Base-by-base conservation (phyloP, 176 grass and related monocot species). In the Aegilops speltoides region DNA sequence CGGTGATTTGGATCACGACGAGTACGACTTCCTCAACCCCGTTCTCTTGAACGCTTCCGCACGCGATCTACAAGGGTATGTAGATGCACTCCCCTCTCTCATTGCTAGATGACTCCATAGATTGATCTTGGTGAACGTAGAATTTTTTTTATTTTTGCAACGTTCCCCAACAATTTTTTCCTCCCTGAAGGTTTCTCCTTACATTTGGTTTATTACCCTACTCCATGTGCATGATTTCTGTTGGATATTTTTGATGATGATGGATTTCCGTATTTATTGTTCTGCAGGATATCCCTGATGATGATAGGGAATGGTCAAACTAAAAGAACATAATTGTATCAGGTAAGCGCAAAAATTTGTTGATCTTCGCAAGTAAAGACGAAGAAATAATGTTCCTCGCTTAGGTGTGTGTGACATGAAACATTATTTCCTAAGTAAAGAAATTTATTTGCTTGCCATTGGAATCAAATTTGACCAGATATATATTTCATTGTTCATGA, bases 271-370 rank as follows among this genome's bases (percentile, higher is more conserved):
- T 48, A 48, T 14, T 48, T 61, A 60, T 41, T 71, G 16, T 34
- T 38, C 85, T 74, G 54, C 80, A 89, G 88, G 89, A 73, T 64
- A 90, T 82, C 37, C 76, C 64, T 61, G 59, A 78, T 9, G 38
- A 88, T 78, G 88, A 86, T 19, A 72, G 25, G 19, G 87, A 81
- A 19, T 79, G 84, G 62, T 13, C 81, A 4, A 86, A 84, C 61
- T 83, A 89, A 52, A 87, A 83, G 33, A 68, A 90, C 62, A 84
- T 81, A 22, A 84, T 92, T 80, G 50, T 82, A 64, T 89, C 90
- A 86, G 90, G 93, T 91, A 76, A 68, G 69, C 64, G 68, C 20
- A 20, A 33, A 48, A 54, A 71, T 88, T 14, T 62, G 22, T 82
- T 78, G 52, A 83, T 20, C 22, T 83, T 46, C 20, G 64, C 37